Base-by-base conservation (phyloP, 2,329 filamentous ascomycete genomes). In the Metarhizium sp. region DNA sequence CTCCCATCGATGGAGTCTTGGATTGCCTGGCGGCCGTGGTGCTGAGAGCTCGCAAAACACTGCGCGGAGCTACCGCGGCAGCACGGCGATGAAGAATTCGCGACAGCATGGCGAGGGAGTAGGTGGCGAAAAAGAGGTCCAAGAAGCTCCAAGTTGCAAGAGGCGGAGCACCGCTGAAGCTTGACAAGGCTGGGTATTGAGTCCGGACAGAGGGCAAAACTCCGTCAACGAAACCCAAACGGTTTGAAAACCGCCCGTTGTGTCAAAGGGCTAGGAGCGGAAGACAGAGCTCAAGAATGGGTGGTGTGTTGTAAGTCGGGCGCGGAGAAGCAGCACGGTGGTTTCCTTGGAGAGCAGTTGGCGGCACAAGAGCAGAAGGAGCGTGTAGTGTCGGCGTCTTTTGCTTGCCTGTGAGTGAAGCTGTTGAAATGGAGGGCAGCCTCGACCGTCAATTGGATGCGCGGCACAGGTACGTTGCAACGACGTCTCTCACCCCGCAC, bases 1-100 rank as follows among this genome's bases (percentile, higher is more conserved):
- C 92, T 69, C 88, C 87, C 62, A 99, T 82, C 42, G 87, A 84
- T n/a, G 94, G 94, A 20, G 84, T 75, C 57, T 76, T 78, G 59
- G 59, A 62, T 55, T 70, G 66, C 59, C 69, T 65, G 60, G 65
- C 61, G 56, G 77, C 69, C 57, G 82, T 81, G 56, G 80, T 78
- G 67, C 77, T 77, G 67, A 88, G 80, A 62, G 81, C 73, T 63
- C 84, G 78, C 59, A 78, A 67, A 55, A 70, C 67, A 62, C 75
- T 73, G 66, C 76, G 78, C 59, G 74, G 73, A 61, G 73, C 72
- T 62, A 67, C 66, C 55, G 67, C 67, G 53, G 74, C 71, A 55
- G 64, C 65, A 58, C 70, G 66, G 62, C 76, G 79, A 62, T 78
- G 65, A 62, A 84, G 68, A 65, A 77, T 77, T 65, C 72, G 74